Conservation (phyloP, 2,329 filamentous ascomycete genomes). For the Hymenoscyphus infarciens region DNA sequence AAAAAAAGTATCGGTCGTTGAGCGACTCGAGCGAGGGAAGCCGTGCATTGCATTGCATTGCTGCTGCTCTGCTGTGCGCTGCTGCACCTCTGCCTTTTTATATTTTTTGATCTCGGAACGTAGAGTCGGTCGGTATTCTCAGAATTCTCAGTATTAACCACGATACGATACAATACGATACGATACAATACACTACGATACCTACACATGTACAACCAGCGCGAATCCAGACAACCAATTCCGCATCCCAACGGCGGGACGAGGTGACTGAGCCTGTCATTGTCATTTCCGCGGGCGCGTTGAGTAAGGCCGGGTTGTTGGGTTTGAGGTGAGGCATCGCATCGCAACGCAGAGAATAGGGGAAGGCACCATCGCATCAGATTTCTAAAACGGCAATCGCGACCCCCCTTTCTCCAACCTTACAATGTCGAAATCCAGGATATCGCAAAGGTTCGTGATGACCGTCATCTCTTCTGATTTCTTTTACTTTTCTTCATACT, state of each 20-base stretch:
- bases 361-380: no score
- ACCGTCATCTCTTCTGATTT: not conserved
- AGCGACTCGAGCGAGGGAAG: slow-evolving; percentile 2
- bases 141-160: no score
- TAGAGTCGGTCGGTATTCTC: no score
- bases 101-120: no score
- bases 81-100: not conserved
- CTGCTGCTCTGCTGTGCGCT: not conserved
- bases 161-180: no score
- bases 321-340: no score
- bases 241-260: slow-evolving; percentile 5
- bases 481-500: not conserved
- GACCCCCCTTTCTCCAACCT: not conserved
- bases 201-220: slow-evolving; percentile 10
- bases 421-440: slow-evolving; percentile 19
- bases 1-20: slow-evolving; percentile 1
- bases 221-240: slow-evolving; percentile 5
- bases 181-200: no score
- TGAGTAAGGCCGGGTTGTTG: no score
- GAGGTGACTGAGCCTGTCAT: no score
- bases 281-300: no score
- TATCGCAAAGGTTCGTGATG: slow-evolving; percentile 26
- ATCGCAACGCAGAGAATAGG: no score
- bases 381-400: not conserved
- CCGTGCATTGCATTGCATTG: slow-evolving; percentile 15